Evolutionary conservation across 2,329 filamentous ascomycete species (phyloP), one percentile per base, ranked within the genome.

Genomic region (Rhynchosporium secalis): DNA sequence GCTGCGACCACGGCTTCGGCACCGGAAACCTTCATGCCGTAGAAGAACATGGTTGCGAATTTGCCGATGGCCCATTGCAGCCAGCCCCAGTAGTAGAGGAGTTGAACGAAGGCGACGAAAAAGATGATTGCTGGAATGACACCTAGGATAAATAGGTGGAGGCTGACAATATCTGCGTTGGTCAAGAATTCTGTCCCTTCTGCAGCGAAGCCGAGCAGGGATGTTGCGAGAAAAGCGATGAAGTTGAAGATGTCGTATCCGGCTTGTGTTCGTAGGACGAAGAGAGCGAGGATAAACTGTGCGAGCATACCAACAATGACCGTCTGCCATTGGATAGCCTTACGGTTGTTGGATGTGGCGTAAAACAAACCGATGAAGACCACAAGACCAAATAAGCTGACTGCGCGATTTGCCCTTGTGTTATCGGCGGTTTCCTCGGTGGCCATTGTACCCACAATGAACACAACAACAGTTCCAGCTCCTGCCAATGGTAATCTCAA

Each of bases 41-140:
- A 96, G 84, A 94, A 96, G 83, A 97, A 96, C 77, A 96, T 92
- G 57, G 85, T 83, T 63, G 93, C 92, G 70, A 95, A 91, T 77
- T 96, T 96, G 69, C 82, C 80, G 72, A 96, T 86, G 77, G 93
- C 91, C 92, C 93, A 96, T 77, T 96, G 92, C 58, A 96, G 79
- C 66, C 92, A 81, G 2, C 89, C 90, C 70, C 87, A 81, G 79
- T 93, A 89, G 79, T 91, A 96, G 48, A 96, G 77, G 13, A 96
- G 84, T 76, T 96, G 90, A 31, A 96, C 91, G n/a, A 96, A 81
- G 1, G 92, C 86, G 62, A 96, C 90, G 85, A 97, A 96, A 85
- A 96, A 97, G 79, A 96, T 91, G 77, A 97, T 96, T 71, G 93
- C 87, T 0, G 93, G 92, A n/a, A 96, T 82, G 65, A 96, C 92